These are phyloP conservation scores for Cafeteria roenbergensis DNA, from an alignment of 108 stramenopile genomes.

Conservation along the genomic window DNA sequence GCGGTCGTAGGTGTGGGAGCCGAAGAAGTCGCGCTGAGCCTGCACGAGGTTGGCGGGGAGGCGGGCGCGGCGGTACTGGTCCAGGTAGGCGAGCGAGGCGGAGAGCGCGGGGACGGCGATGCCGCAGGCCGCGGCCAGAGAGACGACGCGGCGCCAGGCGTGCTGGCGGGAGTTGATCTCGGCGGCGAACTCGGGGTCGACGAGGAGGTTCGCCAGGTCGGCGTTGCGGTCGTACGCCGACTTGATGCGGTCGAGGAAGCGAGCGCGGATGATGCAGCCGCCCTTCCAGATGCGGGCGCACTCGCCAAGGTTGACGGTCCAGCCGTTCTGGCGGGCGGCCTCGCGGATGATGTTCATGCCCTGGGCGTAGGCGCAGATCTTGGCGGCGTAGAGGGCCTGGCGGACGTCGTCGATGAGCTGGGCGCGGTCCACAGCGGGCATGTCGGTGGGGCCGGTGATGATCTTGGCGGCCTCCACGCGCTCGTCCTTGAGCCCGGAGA, in stretches of 20 bases:
- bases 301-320: slow-evolving; percentile 73
- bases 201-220: slow-evolving; percentile 68
- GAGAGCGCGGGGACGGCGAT: slow-evolving; percentile 70
- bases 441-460: slow-evolving; percentile 63
- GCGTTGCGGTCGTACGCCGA: slow-evolving; percentile 58
- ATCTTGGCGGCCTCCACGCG: slow-evolving; percentile 61
- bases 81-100: slow-evolving; percentile 79
- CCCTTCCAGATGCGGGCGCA: slow-evolving; percentile 96
- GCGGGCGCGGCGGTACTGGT: slow-evolving; percentile 69
- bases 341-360: slow-evolving; percentile 74
- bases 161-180: slow-evolving; percentile 58
- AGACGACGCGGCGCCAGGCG: slow-evolving; percentile 80
- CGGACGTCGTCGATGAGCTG: slow-evolving; percentile 78
- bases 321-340: slow-evolving; percentile 66
- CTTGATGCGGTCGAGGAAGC: slow-evolving; percentile 74
- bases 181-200: slow-evolving; percentile 73
- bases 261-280: slow-evolving; percentile 94
- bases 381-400: slow-evolving; percentile 77
- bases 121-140: slow-evolving; percentile 69
- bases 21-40: slow-evolving; percentile 97
- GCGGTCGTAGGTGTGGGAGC: slow-evolving; percentile 89
- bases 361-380: slow-evolving; percentile 93
- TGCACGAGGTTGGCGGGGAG: slow-evolving; percentile 86
- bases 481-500: slow-evolving; percentile 76
- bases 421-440: slow-evolving; percentile 63